Evolutionary conservation across 768 basidiomycete genomes (phyloP), one percentile per base, ranked within the genome.

Genomic region (Coprinopsis sp.): DNA sequence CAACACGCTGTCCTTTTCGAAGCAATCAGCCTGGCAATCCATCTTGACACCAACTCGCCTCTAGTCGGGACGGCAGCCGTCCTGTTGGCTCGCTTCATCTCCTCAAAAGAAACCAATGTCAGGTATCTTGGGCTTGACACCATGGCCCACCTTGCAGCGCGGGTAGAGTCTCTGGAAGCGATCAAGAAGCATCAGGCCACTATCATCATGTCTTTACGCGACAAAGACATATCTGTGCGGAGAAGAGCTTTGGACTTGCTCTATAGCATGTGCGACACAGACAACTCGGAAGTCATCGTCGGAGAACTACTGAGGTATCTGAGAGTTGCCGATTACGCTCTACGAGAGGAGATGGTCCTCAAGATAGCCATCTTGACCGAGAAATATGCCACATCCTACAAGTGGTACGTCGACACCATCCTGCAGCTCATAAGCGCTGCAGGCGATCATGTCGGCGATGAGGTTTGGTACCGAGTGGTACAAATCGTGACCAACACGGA

Each of bases 351-450:
- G 66, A 93, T 98, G 94, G 96, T 98, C 2, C 75, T 98, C 45
- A 98, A 98, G 67, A 95, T 99, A 46, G 96, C 96, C 33, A 94
- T 98, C 52, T 73, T 97, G 50, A 98, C 96, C n/a, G 96, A 99
- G 64, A 91, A 96, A 69, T 97, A 97, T 59, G 96, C 96, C 19
- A 87, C 81, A 46, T 96, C 91, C 45, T 96, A 95, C 67, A 93
- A 94, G 68, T 95, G 94, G 94, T 98, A 99, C 72, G 91, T 99
- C 47, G 95, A 99, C 65, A 99, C 93, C 54, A 91, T 98, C 60
- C 69, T 99, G 56, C 87, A 93, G 59, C 80, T 99, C 47, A 95
- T 99, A 62, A 91, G 88, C 60, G 85, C 92, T 31, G 96, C 96
- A 10, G 96, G 96, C 44, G 96, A 99, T 59, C 93, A 99, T 61